Evolutionary conservation across 1,284 basidiomycete genomes (phyloP).

Genomic region (Ceratobasidium sp.): DNA sequence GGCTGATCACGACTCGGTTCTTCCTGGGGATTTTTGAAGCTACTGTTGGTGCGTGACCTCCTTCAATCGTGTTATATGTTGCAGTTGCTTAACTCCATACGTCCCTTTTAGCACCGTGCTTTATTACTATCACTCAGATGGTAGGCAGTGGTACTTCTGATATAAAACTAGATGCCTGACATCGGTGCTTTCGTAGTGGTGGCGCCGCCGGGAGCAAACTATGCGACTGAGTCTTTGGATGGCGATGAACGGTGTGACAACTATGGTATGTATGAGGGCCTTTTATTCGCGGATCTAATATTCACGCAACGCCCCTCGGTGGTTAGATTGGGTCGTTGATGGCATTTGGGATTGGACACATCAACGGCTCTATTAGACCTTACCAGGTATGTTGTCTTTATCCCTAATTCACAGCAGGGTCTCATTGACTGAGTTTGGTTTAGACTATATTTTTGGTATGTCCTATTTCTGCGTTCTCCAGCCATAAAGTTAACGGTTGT

Average conservation of each 20-base stretch:
- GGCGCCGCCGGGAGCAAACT: constrained; percentile 60
- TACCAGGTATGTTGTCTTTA: constrained; percentile 54
- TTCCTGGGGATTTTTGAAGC: constrained; percentile 61
- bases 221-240: constrained; percentile 59
- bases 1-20: constrained; percentile 57
- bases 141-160: constrained; percentile 45
- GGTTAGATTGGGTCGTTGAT: constrained; percentile 58
- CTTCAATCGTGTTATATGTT: too few species aligned
- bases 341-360: constrained; percentile 59
- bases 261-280: constrained; percentile 47
- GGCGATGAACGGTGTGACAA: constrained; percentile 57
- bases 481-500: constrained; percentile 44
- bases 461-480: neutral
- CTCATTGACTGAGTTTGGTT: neutral
- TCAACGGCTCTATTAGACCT: constrained; percentile 53
- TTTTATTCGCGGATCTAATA: neutral
- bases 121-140: constrained; percentile 61
- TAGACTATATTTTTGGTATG: constrained; percentile 37
- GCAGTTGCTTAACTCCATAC: neutral
- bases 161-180: neutral
- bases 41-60: constrained; percentile 55
- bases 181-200: constrained; percentile 53
- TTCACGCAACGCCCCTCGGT: neutral
- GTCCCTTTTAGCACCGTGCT: constrained; percentile 51
- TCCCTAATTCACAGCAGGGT: too few species aligned